Percentiles rank a stretch among this genome's conserved stretches.
Evolutionary conservation across 176 grass and related monocot species (phyloP).

Genomic region (Aegilops speltoides): DNA sequence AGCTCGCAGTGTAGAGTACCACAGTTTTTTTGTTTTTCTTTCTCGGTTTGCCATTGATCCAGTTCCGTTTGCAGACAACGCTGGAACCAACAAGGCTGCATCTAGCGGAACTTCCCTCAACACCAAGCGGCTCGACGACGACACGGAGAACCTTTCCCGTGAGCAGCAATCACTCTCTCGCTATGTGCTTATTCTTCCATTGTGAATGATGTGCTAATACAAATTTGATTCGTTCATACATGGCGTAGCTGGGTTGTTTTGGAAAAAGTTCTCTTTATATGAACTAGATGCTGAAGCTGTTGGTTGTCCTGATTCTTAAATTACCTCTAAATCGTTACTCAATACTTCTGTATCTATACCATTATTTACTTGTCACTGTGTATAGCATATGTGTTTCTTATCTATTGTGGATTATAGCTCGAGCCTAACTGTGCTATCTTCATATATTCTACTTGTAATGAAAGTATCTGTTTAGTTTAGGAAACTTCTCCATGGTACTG

Average conservation of each 20-base stretch:
- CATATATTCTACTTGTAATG: neutral
- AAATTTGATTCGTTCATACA: neutral
- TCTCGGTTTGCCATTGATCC: neutral
- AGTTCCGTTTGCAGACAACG: slow-evolving; percentile 44
- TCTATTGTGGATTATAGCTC: no score
- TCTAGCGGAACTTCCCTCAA: slow-evolving; percentile 71
- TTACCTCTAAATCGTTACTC: no score
- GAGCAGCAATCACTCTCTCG: slow-evolving; percentile 18
- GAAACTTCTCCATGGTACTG: neutral
- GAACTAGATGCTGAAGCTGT: neutral
- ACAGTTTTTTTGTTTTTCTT: neutral
- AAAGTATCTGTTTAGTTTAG: neutral
- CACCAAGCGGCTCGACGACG: slow-evolving; percentile 69
- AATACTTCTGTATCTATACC: no score
- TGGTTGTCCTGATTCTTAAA: neutral
- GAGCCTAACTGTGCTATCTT: no score
- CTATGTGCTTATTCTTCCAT: neutral
- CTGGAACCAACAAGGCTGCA: slow-evolving; percentile 66
- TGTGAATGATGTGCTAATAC: neutral
- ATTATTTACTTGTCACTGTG: no score
- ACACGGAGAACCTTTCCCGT: slow-evolving; percentile 73
- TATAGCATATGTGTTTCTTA: no score
- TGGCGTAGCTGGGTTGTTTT: neutral
- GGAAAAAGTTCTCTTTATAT: neutral
- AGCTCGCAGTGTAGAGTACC: neutral